phyloP scores from a whole-genome alignment of 192 early-diverging fungal species.

The Coemansia sp. region DNA sequence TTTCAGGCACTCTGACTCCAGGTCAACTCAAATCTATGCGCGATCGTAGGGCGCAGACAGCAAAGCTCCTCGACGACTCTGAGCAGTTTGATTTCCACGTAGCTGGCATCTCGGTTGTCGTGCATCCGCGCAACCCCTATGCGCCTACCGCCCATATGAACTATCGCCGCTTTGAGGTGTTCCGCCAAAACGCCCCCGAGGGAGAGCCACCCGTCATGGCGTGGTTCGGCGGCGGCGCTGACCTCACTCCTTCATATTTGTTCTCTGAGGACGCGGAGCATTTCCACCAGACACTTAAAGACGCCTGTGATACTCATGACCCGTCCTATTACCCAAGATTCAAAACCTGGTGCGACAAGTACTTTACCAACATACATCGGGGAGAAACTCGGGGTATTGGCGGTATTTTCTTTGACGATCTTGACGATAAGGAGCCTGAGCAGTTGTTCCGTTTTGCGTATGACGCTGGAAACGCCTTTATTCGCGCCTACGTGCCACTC shows the following conservation, averaged over 20 bases:
- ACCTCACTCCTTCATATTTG: constrained; percentile 91
- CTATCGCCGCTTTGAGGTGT: constrained; percentile 96
- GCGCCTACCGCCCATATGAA: constrained; percentile 98
- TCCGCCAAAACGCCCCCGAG: constrained; percentile 56
- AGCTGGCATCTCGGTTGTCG: constrained; percentile 88
- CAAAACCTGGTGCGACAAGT: constrained; percentile 97
- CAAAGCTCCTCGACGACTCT: constrained; percentile 61
- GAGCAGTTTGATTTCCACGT: constrained; percentile 81
- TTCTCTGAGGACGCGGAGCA: constrained; percentile 90
- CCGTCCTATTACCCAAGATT: constrained; percentile 81
- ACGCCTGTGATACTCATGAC: constrained; percentile 91
- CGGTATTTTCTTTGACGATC: constrained; percentile 98
- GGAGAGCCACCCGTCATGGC: constrained; percentile 67
- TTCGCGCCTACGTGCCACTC: constrained; percentile 87
- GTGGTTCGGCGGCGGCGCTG: constrained; percentile 98
- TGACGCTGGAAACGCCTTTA: constrained; percentile 79
- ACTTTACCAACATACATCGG: constrained; percentile 89
- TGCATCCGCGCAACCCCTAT: constrained; percentile 94
- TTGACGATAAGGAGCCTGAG: constrained; percentile 73
- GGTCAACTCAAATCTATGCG: constrained; percentile 87
- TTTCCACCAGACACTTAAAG: constrained; percentile 91
- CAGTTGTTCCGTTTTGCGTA: constrained; percentile 85
- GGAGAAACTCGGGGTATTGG: constrained; percentile 91
- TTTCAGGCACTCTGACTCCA: constrained; percentile 80
- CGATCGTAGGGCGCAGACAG: constrained; percentile 66